These are phyloP conservation scores for Colletotrichum theobromicola DNA, from an alignment of 2,329 filamentous ascomycete genomes.

Conservation along the genomic window DNA sequence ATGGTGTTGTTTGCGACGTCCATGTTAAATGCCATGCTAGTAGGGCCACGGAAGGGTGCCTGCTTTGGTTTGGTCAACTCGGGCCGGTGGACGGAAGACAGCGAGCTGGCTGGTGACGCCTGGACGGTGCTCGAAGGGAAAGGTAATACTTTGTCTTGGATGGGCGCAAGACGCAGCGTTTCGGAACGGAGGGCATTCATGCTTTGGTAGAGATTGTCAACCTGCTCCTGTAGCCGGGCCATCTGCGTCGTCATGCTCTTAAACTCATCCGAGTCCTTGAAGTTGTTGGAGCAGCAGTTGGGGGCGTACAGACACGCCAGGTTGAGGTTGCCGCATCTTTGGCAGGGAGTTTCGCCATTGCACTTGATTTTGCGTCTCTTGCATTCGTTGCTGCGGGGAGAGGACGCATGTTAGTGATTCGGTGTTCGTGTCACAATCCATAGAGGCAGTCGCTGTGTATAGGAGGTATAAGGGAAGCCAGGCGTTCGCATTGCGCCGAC, in stretches of 20 bases:
- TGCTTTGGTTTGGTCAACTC: conserved; percentile 57
- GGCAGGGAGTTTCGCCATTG: conserved; percentile 72
- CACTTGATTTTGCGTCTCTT: conserved; percentile 80
- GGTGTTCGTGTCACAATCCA: background rate
- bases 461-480: background rate
- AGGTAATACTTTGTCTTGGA: conserved; percentile 45
- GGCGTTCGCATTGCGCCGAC: background rate
- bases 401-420: conserved; percentile 6
- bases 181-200: conserved; percentile 71
- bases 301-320: conserved; percentile 70
- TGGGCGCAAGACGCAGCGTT: conserved; percentile 47
- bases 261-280: conserved; percentile 94
- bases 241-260: conserved; percentile 80
- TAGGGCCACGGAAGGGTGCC: conserved; percentile 81
- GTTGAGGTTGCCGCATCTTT: conserved; percentile 72
- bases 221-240: conserved; percentile 79
- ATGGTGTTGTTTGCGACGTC: conserved; percentile 87
- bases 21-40: conserved; percentile 83
- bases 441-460: background rate
- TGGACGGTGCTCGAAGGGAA: conserved; percentile 41
- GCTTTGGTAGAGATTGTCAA: conserved; percentile 76
- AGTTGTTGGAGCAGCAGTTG: conserved; percentile 74
- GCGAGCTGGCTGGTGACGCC: conserved; percentile 49
- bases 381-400: conserved; percentile 66
- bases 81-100: conserved; percentile 47